Conservation (phyloP, 2,329 filamentous ascomycete genomes). For the Verticillium longisporum region DNA sequence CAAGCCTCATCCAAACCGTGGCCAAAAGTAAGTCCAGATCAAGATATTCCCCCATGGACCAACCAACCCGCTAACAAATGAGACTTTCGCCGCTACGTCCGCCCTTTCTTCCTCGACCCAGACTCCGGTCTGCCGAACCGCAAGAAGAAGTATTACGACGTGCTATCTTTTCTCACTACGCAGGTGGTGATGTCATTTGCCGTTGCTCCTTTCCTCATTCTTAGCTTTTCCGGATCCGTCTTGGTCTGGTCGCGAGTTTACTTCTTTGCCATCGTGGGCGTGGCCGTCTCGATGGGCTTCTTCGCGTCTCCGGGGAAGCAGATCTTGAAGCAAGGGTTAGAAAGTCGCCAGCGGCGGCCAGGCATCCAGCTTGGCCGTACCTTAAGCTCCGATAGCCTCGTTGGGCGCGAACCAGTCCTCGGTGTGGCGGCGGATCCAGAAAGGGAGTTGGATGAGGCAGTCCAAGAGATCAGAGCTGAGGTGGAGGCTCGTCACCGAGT, state of each 20-base stretch:
- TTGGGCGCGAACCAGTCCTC: slow-evolving; percentile 55
- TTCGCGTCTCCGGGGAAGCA: slow-evolving; percentile 74
- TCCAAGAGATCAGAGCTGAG: slow-evolving; percentile 67
- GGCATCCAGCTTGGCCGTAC: slow-evolving; percentile 40
- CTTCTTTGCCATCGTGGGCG: slow-evolving; percentile 74
- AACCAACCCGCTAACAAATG: slow-evolving; percentile 11
- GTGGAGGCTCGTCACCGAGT: slow-evolving; percentile 42
- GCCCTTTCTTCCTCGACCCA: slow-evolving; percentile 86
- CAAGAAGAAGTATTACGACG: slow-evolving; percentile 81
- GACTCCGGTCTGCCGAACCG: slow-evolving; percentile 61
- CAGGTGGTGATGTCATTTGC: slow-evolving; percentile 80
- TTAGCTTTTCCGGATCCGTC: slow-evolving; percentile 64
- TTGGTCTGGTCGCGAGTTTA: slow-evolving; percentile 79
- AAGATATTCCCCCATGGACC: neutral
- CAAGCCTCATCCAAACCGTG: slow-evolving; percentile 83
- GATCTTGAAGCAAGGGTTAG: slow-evolving; percentile 48
- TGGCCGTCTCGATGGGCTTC: slow-evolving; percentile 58
- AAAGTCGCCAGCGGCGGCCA: slow-evolving; percentile 45
- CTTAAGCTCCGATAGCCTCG: slow-evolving; percentile 51
- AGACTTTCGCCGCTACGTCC: slow-evolving; percentile 86
- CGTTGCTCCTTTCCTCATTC: slow-evolving; percentile 77
- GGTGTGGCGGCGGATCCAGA: slow-evolving; percentile 74
- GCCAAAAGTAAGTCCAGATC: slow-evolving; percentile 71
- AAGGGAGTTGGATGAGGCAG: slow-evolving; percentile 68
- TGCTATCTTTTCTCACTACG: slow-evolving; percentile 66